Evolutionary conservation across 2,329 filamentous ascomycete species (phyloP), one percentile per base, ranked within the genome.

Genomic region (Paracoccidioides brasiliensis): DNA sequence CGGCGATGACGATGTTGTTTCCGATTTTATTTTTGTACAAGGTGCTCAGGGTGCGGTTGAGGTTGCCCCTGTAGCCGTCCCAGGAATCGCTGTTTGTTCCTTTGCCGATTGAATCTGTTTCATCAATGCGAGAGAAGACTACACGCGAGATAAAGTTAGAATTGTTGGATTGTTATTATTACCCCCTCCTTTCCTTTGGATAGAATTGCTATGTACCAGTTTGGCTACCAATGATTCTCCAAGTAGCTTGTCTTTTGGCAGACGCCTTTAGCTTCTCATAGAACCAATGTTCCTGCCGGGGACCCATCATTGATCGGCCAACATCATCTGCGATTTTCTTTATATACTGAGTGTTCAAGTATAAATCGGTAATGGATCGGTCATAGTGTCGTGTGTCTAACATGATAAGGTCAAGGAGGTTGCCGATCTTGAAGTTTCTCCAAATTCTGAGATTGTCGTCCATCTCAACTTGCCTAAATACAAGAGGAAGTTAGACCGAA

Each of bases 201-300:
- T 9, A 3, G 15, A 32, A 46, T 1, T 2, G 32, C 3, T 42
- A n/a, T 9, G 8, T 51, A 85, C 80, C 66, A 88, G 85, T 33
- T 82, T 52, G 49, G 22, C 49, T 85, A 7, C 85, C 85, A 49
- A 90, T 77, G 15, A 90, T 67, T 45, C 85, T 76, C 86, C 85
- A 90, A 0, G 78, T 76, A 0, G 85, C 82, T 22, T 81, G 82
- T 30, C 85, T 78, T 14, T 78, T 63, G 14, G 78, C 74, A 0
- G 82, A 84, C 48, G 76, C 66, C 5, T 74, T 75, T 7, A 86
- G 70, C 42, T 74, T 70, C 43, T 76, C 74, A 66, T 85, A 86
- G 69, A 88, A 84, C 86, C 86, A 90, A 61, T 80, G 79, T 67
- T 90, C 86, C 65, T 90, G 86, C 6, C 79, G 78, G 1, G 77